Base-by-base conservation (phyloP, 345 rosid genomes). In the Citrus unshiu region DNA sequence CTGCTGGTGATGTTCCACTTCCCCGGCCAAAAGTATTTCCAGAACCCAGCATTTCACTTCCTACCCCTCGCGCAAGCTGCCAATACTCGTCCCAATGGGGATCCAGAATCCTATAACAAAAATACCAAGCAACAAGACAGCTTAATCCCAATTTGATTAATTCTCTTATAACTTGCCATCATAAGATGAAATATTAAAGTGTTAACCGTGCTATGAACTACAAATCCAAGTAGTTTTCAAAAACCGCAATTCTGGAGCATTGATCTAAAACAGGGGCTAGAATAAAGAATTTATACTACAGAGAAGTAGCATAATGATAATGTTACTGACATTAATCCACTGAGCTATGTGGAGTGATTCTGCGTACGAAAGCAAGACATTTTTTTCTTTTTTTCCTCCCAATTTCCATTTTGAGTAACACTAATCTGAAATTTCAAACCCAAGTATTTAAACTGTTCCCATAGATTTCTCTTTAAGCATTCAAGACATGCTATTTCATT, bases 1-100 rank as follows among this genome's bases (percentile, higher is more conserved):
- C 98, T 16, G 91, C 83, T 9, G 97, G 80, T 40, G 73, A 78
- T 46, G 89, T 79, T 13, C 81, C 84, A 72, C 72, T 83, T 73
- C 89, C 93, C 72, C 90, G 86, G 72, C 86, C 87, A 81, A 84
- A 84, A 85, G 75, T 82, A 86, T 85, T 86, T 79, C 90, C 93
- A 25, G 91, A 84, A 79, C 87, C 85, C 76, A 87, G 80, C 95
- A 93, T 91, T 72, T 63, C 82, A 82, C 83, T 75, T 76, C 80
- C 77, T 65, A 56, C 77, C 71, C 76, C 79, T 62, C 75, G 56
- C 58, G 22, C 57, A 63, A 81, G 79, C 66, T 63, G 8, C 46
- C 68, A 77, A 85, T 32, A 32, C 75, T 43, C 30, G 78, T 49
- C 40, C 10, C 40, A 64, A 64, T 4, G 58, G 58, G 27, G 43